Conservation (phyloP, 305 asterid species). For the Solanum hybrid region DNA sequence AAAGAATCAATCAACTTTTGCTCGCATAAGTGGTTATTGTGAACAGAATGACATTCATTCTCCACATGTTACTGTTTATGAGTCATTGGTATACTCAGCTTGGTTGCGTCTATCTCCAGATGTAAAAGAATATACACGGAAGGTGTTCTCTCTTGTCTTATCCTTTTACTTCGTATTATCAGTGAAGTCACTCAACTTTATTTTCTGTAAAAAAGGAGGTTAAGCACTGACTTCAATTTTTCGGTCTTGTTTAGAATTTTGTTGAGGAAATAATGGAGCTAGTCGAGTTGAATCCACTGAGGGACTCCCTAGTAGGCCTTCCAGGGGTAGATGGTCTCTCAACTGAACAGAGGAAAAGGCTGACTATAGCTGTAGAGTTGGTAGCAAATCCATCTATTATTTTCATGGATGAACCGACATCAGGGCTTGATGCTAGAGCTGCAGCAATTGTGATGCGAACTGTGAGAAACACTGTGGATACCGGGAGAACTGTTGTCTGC, state of each 20-base stretch:
- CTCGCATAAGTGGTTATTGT: constrained; percentile 87
- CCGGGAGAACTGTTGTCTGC: constrained; percentile 88
- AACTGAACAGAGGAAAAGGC: constrained; percentile 91
- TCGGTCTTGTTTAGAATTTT: constrained; percentile 50
- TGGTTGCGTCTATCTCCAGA: constrained; percentile 91
- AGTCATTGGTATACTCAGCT: constrained; percentile 83
- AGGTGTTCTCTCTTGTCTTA: constrained; percentile 24
- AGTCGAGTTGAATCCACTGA: constrained; percentile 68
- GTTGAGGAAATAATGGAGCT: constrained; percentile 91
- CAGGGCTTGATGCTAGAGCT: constrained; percentile 96
- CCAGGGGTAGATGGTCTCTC: constrained; percentile 95
- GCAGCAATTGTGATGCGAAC: constrained; percentile 97
- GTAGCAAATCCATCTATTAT: constrained; percentile 98
- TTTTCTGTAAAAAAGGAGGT: not conserved
- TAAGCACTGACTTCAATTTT: not conserved
- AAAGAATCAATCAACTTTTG: constrained; percentile 78
- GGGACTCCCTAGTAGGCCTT: constrained; percentile 78
- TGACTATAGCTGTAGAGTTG: constrained; percentile 86
- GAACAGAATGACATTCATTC: constrained; percentile 95
- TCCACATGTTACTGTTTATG: constrained; percentile 79
- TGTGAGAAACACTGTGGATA: constrained; percentile 87
- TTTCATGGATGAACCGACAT: constrained; percentile 98
- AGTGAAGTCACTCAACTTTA: not conserved
- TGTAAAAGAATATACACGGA: constrained; percentile 40
- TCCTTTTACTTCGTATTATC: not conserved